Base-by-base conservation (phyloP, 805 yeast species). In the Monosporozyma solicola region DNA sequence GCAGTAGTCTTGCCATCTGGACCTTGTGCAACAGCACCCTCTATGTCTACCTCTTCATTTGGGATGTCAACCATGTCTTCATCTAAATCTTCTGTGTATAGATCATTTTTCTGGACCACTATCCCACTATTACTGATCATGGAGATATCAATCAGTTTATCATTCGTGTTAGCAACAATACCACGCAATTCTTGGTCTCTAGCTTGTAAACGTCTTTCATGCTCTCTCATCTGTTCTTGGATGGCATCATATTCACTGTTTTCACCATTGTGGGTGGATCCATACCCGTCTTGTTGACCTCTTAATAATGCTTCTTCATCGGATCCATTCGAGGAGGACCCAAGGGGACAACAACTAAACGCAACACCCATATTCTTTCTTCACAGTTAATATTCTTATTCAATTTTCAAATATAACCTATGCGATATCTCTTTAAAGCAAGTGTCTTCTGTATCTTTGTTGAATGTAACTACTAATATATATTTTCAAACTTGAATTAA, bases 101-200 rank as follows among this genome's bases (percentile, higher is more conserved):
- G 24, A 46, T 57, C 59, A 24, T 48, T 47, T 39, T 67, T 59
- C 33, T 58, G 63, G 3, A 62, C 50, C 7, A 67, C 70, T 20
- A 67, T 66, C 7, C 69, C 70, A 51, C 70, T 66, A 51, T 67
- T 65, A 49, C 62, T 65, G 25, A 68, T 61, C 72, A 68, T 66
- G 2, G 70, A 66, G n/a, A 68, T 68, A 51, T 68, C 72, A 29
- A 68, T 66, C 29, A 66, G 56, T 48, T 62, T 66, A 52, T 67
- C 72, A 41, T 67, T 68, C 22, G 70, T 66, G 46, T 54, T 62
- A 11, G 64, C 57, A 10, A 68, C 72, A 49, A 68, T 67, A 24
- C 63, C 63, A 31, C 62, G 59, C 43, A 68, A 55, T 48, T 64
- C 62, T 27, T 61, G 57, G 25, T 66, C 70, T 32, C 70, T 56